Percentiles rank a stretch among this genome's conserved stretches.
Evolutionary conservation across 495 filamentous ascomycete genomes (phyloP).

Genomic region (Talaromyces nanjingensis): DNA sequence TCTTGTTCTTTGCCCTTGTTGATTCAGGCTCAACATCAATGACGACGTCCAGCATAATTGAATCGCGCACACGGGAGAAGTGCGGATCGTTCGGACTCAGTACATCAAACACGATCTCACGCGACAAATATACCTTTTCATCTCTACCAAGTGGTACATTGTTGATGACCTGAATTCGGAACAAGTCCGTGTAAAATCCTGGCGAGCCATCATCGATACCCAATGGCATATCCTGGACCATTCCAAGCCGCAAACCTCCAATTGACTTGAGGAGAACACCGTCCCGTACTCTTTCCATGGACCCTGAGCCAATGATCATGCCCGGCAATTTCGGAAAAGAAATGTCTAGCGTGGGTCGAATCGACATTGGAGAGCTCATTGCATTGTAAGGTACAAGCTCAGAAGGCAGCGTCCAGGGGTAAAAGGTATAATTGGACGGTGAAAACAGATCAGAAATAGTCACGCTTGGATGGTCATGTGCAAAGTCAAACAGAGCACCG

Average conservation of each 20-base stretch:
- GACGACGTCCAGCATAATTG: slow-evolving; percentile 63
- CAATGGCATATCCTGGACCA: slow-evolving; percentile 59
- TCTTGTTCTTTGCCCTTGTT: slow-evolving; percentile 30
- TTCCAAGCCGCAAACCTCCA: slow-evolving; percentile 67
- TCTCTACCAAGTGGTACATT: slow-evolving; percentile 79
- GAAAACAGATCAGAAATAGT: slow-evolving; percentile 53
- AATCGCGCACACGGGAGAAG: slow-evolving; percentile 72
- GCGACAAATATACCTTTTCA: slow-evolving; percentile 78
- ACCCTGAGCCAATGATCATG: slow-evolving; percentile 42
- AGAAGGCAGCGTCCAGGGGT: slow-evolving; percentile 83
- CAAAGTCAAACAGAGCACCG: slow-evolving; percentile 47
- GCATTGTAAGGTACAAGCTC: slow-evolving; percentile 68
- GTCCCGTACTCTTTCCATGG: slow-evolving; percentile 55
- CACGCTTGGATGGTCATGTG: slow-evolving; percentile 45
- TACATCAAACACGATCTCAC: slow-evolving; percentile 66
- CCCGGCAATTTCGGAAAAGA: slow-evolving; percentile 69
- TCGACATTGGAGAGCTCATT: slow-evolving; percentile 56
- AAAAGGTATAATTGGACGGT: slow-evolving; percentile 74
- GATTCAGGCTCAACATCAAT: slow-evolving; percentile 46
- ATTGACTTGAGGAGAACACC: slow-evolving; percentile 76
- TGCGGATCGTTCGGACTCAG: slow-evolving; percentile 67
- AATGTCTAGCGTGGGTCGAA: slow-evolving; percentile 63
- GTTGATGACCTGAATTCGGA: slow-evolving; percentile 69
- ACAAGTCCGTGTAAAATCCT: slow-evolving; percentile 35
- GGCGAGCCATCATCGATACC: neutral